A percentile compares a stretch with the other conserved stretches of the same genome.
Conservation (phyloP, 257 asterid species). For the Solanum pimpinellifolium region DNA sequence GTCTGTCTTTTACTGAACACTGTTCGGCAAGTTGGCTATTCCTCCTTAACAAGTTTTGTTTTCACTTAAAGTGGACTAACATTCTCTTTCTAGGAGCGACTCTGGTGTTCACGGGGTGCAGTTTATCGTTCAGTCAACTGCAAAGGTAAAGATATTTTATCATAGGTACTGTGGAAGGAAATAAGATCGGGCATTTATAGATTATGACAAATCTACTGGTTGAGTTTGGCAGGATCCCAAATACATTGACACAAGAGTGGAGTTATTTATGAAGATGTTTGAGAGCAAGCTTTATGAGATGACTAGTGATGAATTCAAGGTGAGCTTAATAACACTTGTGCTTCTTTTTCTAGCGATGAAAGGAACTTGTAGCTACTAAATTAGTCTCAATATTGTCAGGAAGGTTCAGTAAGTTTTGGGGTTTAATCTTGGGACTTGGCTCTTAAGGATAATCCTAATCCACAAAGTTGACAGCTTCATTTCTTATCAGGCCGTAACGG, state of each 20-base stretch:
- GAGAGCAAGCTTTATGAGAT: conserved; percentile 77
- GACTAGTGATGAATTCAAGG: conserved; percentile 83
- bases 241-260: conserved; percentile 76
- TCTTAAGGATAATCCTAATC: neutral
- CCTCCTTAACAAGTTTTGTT: neutral
- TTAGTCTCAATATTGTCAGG: neutral
- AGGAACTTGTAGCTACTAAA: neutral
- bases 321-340: conserved; percentile 10
- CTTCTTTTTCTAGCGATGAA: neutral
- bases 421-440: neutral
- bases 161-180: neutral
- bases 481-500: neutral
- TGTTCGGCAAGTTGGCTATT: neutral
- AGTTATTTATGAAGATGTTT: conserved; percentile 72
- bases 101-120: conserved; percentile 88
- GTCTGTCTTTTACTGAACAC: neutral
- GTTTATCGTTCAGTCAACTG: conserved; percentile 84
- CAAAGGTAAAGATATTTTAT: conserved; percentile 35
- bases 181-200: neutral
- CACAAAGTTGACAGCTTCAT: neutral
- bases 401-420: neutral
- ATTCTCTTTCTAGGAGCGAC: conserved; percentile 50
- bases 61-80: neutral
- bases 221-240: conserved; percentile 72
- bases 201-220: neutral